phyloP scores from a whole-genome alignment of 805 yeast genomes.

The Sugiyamaella floridensis region DNA sequence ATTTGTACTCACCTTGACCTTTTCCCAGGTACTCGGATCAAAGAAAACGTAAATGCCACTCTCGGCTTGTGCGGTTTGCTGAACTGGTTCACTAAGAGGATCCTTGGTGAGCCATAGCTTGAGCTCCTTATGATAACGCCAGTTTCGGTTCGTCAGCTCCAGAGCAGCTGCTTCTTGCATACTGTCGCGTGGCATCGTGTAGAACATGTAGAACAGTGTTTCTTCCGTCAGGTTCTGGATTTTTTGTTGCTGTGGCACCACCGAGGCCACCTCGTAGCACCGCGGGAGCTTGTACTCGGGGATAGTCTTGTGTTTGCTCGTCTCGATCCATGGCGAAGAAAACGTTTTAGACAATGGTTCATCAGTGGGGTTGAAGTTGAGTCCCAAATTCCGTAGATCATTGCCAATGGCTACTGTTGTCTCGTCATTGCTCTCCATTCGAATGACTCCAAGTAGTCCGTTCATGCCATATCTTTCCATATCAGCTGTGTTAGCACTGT shows the following conservation, averaged over 20 bases:
- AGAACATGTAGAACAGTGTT: constrained; percentile 86
- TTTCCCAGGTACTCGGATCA: constrained; percentile 95
- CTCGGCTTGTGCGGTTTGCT: constrained; percentile 76
- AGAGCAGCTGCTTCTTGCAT: constrained; percentile 91
- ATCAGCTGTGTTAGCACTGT: constrained; percentile 26
- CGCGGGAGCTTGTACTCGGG: constrained; percentile 69
- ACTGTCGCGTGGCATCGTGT: constrained; percentile 86
- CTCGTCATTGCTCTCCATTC: constrained; percentile 56
- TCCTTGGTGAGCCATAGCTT: constrained; percentile 97
- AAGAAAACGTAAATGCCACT: constrained; percentile 90
- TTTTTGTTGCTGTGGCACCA: constrained; percentile 40
- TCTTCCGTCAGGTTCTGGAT: constrained; percentile 67
- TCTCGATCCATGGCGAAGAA: constrained; percentile 93
- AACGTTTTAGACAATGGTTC: constrained; percentile 53
- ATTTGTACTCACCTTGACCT: constrained; percentile 46
- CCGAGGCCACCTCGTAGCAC: constrained; percentile 40
- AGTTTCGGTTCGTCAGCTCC: constrained; percentile 83
- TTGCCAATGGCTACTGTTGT: constrained; percentile 67
- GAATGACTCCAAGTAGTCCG: constrained; percentile 54
- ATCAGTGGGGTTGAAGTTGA: constrained; percentile 44
- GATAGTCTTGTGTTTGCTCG: constrained; percentile 82
- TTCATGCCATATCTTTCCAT: constrained; percentile 61
- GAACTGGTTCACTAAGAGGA: constrained; percentile 78
- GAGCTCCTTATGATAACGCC: constrained; percentile 95
- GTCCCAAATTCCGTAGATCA: constrained; percentile 61